These are phyloP conservation scores for Eucalyptus regnans DNA, from an alignment of 345 rosid genomes.

Conservation along the genomic window DNA sequence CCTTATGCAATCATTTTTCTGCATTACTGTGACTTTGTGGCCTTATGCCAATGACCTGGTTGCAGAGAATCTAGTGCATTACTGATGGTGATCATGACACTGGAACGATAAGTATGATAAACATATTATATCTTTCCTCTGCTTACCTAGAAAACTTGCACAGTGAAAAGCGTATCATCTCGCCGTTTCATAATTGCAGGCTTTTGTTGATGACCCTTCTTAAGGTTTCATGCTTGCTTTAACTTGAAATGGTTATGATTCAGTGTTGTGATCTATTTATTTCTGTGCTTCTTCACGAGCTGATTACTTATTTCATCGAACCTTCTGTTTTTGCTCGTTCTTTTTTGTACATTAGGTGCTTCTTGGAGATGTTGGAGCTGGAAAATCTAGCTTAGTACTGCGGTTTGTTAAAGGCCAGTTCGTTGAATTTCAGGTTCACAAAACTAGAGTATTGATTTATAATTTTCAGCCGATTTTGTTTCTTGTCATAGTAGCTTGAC, in stretches of 20 bases:
- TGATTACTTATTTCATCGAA: neutral
- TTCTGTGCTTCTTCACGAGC: neutral
- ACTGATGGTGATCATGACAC: neutral
- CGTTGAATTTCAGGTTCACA: slow-evolving; percentile 73
- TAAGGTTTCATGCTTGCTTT: neutral
- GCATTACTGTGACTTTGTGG: neutral
- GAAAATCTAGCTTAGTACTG: slow-evolving; percentile 87
- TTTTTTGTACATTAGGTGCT: slow-evolving; percentile 51
- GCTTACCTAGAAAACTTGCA: neutral
- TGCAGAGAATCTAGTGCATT: neutral
- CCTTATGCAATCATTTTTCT: neutral
- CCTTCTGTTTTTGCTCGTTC: neutral
- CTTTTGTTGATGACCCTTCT: neutral
- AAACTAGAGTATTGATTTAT: neutral
- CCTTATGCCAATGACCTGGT: neutral
- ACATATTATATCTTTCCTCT: neutral
- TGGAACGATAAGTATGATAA: neutral
- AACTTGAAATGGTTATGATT: neutral
- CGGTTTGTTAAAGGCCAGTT: slow-evolving; percentile 91
- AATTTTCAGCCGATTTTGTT: neutral
- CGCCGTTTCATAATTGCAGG: neutral
- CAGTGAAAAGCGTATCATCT: neutral
- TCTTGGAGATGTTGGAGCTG: slow-evolving; percentile 95
- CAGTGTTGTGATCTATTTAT: neutral
- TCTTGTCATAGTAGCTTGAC: neutral